A percentile compares a stretch with the other conserved stretches of the same genome.
phyloP scores from a whole-genome alignment of 495 filamentous ascomycete species.

The Bryoglossum gracile region DNA sequence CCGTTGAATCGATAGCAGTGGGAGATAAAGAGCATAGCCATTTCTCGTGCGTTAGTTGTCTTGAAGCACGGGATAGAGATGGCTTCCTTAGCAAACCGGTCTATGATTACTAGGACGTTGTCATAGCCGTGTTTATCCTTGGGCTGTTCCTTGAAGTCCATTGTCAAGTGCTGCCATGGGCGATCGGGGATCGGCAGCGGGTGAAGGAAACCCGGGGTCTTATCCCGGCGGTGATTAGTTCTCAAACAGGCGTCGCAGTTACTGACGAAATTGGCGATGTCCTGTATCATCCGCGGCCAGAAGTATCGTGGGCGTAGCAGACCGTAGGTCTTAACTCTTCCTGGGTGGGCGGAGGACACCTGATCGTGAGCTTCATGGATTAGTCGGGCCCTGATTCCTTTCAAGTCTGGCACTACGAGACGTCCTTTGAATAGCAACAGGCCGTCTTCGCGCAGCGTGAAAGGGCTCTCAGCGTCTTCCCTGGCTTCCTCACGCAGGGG shows the following conservation, averaged over 20 bases:
- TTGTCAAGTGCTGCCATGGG: background rate
- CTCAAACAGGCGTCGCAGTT: background rate
- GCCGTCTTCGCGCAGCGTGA: background rate
- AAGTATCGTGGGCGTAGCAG: background rate
- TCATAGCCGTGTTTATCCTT: background rate
- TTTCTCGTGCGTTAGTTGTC: background rate
- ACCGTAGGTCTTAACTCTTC: background rate
- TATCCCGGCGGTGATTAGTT: background rate
- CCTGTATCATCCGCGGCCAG: background rate
- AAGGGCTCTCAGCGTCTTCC: background rate
- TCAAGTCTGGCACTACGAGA: background rate
- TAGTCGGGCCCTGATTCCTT: background rate
- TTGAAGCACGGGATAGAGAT: slow-evolving; percentile 1
- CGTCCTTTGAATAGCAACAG: background rate
- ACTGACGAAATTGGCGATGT: background rate
- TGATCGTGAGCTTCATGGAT: background rate
- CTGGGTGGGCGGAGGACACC: background rate
- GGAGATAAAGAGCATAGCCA: background rate
- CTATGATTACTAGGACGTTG: background rate
- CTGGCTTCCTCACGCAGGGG: background rate
- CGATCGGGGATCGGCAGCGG: background rate
- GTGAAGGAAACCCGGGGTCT: background rate
- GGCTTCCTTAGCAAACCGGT: background rate
- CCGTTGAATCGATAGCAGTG: slow-evolving; percentile 11
- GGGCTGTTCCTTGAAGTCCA: background rate